Evolutionary conservation across 192 early-diverging fungal species (phyloP).

Genomic region (Mortierella alpina): DNA sequence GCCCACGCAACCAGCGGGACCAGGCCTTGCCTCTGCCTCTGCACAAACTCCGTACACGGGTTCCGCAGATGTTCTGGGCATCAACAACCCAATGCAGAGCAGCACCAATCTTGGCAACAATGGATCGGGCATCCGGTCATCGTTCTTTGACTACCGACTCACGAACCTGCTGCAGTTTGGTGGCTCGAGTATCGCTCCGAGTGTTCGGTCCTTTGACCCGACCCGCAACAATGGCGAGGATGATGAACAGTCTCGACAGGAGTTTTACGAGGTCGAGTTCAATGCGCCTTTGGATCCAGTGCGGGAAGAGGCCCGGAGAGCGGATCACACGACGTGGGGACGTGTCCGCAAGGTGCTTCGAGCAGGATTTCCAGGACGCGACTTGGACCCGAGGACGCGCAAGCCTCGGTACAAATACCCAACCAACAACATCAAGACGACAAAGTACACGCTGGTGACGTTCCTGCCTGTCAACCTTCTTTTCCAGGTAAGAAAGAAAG

Average conservation of each 20-base stretch:
- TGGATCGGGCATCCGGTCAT: constrained; percentile 38
- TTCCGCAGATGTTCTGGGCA: constrained; percentile 20
- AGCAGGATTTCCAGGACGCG: constrained; percentile 46
- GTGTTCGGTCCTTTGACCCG: constrained; percentile 48
- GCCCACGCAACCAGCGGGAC: constrained; percentile 2
- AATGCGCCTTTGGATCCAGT: constrained; percentile 30
- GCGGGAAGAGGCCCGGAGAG: constrained; percentile 16
- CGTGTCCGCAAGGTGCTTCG: constrained; percentile 35
- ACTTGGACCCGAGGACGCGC: constrained; percentile 40
- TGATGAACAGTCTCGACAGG: constrained; percentile 19
- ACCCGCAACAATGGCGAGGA: constrained; percentile 7
- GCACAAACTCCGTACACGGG: constrained; percentile 12
- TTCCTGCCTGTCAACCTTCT: constrained; percentile 54
- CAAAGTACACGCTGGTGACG: constrained; percentile 57
- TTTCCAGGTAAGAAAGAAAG: constrained; percentile 54
- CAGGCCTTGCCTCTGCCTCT: constrained; percentile 4
- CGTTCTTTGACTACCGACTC: constrained; percentile 48
- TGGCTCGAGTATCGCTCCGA: constrained; percentile 43
- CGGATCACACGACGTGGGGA: constrained; percentile 35
- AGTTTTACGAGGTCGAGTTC: constrained; percentile 51
- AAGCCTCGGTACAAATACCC: constrained; percentile 58
- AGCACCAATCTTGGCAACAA: constrained; percentile 21
- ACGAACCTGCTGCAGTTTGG: constrained; percentile 34
- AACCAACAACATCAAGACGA: constrained; percentile 60
- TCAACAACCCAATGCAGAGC: constrained; percentile 52